Base-by-base conservation (phyloP, 2,329 filamentous ascomycete species). In the Ascochyta pisi region DNA sequence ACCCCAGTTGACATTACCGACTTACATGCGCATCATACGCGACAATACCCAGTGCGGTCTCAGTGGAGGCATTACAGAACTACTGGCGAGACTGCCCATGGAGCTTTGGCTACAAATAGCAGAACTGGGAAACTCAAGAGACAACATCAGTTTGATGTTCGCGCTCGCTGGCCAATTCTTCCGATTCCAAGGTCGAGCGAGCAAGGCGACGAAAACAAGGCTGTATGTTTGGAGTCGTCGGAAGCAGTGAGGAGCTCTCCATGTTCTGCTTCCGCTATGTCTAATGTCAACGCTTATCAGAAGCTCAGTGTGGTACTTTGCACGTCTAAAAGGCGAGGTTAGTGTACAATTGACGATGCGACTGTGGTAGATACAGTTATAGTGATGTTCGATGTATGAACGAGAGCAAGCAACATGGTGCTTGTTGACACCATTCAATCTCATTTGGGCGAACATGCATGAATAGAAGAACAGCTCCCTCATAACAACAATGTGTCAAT, bases 31-130 rank as follows among this genome's bases (percentile, higher is more conserved):
- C 51, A 69, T 75, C 38, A 59, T 56, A 27, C 53, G 51, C 27
- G 51, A 63, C 50, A 45, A 39, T 26, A 43, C 35, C 6, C 15
- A 26, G 34, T 16, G 31, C 19, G n/a, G 15, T 15, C 16, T 26
- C 2, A 33, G 12, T 23, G 37, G 8, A 50, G 51, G 10, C 41
- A 50, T 15, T 33, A 39, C 42, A 37, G 15, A 44, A 15, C 48
- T 59, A 4, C 41, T 60, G 8, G 47, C 50, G 13, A 51, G 49
- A 1, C 63, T 79, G 45, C 79, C 79, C 3, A 61, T 73, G 2
- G 79, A 81, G 66, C 65, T 81, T 40, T 76, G 73, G 55, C 54
- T 76, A 37, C 63, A 77, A 29, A 76, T 80, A 10, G 73, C 79
- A 49, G 58, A 65, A 4, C 64, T 75, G 31, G 62, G 78, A 19